Conservation (phyloP, 169 alveolate genomes). For the Cryptosporidium sp. region DNA sequence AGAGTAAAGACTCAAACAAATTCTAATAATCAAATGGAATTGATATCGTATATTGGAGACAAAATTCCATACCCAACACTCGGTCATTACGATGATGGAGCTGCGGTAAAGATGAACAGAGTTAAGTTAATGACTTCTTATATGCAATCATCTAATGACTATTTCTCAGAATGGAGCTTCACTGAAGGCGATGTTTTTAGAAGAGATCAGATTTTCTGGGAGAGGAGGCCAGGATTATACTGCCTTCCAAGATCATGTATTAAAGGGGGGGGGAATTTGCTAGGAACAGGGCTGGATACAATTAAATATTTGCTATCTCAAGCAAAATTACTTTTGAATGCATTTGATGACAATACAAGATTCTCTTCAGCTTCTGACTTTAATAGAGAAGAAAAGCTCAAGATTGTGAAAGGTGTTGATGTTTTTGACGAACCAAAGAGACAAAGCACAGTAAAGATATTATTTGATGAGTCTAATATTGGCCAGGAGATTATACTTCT, state of each 20-base stretch:
- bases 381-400: constrained; percentile 29
- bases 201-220: constrained; percentile 71
- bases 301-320: constrained; percentile 66
- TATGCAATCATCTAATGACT: constrained; percentile 58
- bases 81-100: constrained; percentile 61
- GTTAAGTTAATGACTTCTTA: constrained; percentile 43
- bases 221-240: constrained; percentile 65
- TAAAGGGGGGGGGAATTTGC: constrained; percentile 66
- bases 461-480: constrained; percentile 36
- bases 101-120: constrained; percentile 61
- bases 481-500: constrained; percentile 54
- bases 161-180: constrained; percentile 55
- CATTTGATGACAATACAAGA: constrained; percentile 22
- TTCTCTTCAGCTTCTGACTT: background rate
- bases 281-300: constrained; percentile 63
- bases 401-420: constrained; percentile 42
- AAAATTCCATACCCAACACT: constrained; percentile 66
- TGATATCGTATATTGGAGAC: constrained; percentile 37
- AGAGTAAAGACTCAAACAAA: constrained; percentile 4
- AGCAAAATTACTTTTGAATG: constrained; percentile 14
- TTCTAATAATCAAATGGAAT: background rate
- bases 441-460: constrained; percentile 43
- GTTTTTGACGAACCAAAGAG: constrained; percentile 62
- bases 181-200: constrained; percentile 59
- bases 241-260: constrained; percentile 72